These are phyloP conservation scores for Cadophora gregata DNA, from an alignment of 2,329 filamentous ascomycete species.

Conservation along the genomic window DNA sequence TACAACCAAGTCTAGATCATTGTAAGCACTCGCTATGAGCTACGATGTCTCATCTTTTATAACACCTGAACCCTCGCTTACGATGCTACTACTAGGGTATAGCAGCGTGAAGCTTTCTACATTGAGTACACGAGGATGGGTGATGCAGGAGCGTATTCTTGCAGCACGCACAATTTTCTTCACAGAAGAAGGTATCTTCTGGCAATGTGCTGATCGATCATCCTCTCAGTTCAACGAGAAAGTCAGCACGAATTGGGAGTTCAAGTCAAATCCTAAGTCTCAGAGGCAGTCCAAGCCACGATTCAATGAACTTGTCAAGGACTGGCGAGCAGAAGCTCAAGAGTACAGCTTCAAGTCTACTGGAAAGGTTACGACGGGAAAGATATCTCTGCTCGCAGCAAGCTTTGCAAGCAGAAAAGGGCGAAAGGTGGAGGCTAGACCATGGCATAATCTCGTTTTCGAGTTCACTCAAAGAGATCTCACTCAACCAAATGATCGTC, in stretches of 20 bases:
- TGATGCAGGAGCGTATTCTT: slow-evolving; percentile 1
- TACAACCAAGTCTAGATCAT: neutral
- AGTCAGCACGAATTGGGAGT: neutral
- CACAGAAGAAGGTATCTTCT: slow-evolving; percentile 5
- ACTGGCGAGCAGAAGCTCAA: slow-evolving; percentile 5
- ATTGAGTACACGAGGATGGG: slow-evolving; percentile 1
- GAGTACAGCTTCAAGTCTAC: slow-evolving; percentile 4
- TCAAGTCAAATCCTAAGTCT: neutral
- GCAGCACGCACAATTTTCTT: slow-evolving; percentile 8
- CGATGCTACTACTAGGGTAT: neutral
- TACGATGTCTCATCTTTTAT: neutral
- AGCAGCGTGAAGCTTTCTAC: slow-evolving; percentile 1
- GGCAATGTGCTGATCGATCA: slow-evolving; percentile 1
- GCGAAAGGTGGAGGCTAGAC: neutral
- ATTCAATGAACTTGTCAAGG: neutral
- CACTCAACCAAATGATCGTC: neutral
- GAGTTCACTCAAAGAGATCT: slow-evolving; percentile 3
- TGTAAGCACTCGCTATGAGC: neutral
- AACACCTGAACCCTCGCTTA: neutral
- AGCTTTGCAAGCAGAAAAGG: neutral
- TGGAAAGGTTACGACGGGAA: neutral
- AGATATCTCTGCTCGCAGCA: neutral
- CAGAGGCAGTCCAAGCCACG: neutral
- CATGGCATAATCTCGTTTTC: neutral
- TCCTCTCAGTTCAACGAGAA: neutral